phyloP scores from a whole-genome alignment of 768 basidiomycete species.

The Rhodotorula babjevae region DNA sequence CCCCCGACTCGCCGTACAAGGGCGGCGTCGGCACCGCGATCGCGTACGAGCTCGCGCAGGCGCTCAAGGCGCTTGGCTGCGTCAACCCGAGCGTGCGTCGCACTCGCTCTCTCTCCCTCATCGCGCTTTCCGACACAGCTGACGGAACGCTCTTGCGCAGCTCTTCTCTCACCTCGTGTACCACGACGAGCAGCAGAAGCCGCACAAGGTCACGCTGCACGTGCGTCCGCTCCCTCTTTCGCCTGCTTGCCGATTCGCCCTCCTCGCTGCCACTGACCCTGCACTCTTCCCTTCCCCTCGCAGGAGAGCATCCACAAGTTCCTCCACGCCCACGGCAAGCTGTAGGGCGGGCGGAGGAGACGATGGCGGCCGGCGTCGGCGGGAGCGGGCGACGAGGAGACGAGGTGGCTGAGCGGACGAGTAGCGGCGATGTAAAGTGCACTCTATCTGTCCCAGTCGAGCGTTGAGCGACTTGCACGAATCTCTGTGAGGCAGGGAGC shows the following conservation, averaged over 20 bases:
- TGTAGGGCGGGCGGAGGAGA: too few relatives aligned
- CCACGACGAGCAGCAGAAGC: neutral
- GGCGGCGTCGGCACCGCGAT: neutral
- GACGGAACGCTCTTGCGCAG: neutral
- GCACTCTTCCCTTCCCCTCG: too few relatives aligned
- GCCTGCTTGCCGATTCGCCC: neutral
- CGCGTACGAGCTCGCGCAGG: neutral
- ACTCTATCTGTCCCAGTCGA: too few relatives aligned
- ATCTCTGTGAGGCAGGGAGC: too few relatives aligned
- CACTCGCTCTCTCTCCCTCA: neutral
- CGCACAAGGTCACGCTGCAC: neutral
- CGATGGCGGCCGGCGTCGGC: too few relatives aligned
- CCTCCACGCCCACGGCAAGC: too few relatives aligned
- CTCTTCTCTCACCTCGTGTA: neutral
- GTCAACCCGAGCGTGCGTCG: neutral
- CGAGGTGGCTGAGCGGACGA: too few relatives aligned
- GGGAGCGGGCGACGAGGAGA: too few relatives aligned
- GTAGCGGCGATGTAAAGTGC: too few relatives aligned
- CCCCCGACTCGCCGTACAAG: neutral
- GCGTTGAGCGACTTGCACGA: too few relatives aligned
- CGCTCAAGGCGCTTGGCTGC: neutral
- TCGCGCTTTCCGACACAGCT: neutral
- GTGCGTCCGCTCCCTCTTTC: neutral
- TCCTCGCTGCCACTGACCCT: too few relatives aligned
- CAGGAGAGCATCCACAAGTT: too few relatives aligned